A percentile compares a stretch with the other conserved stretches of the same genome.
Conservation (phyloP, 2,329 filamentous ascomycete species). For the Alternaria viburni region DNA sequence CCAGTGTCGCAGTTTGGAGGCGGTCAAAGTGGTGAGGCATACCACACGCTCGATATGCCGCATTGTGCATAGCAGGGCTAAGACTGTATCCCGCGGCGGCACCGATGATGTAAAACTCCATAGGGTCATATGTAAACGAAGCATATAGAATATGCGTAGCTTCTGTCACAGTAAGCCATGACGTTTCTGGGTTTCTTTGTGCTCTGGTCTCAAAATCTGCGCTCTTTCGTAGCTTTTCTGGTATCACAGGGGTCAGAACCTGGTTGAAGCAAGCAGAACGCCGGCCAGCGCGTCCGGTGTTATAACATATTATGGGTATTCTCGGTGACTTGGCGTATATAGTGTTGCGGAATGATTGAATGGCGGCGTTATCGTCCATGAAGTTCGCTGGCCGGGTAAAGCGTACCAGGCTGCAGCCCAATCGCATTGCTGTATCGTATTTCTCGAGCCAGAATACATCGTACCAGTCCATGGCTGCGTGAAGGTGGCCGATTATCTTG, state of each 20-base stretch:
- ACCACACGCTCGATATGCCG: conserved; percentile 69
- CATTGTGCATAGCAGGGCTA: conserved; percentile 78
- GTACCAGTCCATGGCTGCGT: conserved; percentile 61
- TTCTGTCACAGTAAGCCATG: conserved; percentile 65
- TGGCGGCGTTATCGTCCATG: conserved; percentile 67
- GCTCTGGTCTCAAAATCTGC: conserved; percentile 46
- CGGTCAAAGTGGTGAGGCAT: conserved; percentile 71
- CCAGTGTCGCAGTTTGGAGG: conserved; percentile 65
- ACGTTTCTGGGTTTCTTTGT: conserved; percentile 47
- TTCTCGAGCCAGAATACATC: conserved; percentile 61
- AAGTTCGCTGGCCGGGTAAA: conserved; percentile 64
- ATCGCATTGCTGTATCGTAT: conserved; percentile 63
- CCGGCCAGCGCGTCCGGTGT: conserved; percentile 66
- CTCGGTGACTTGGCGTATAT: conserved; percentile 54
- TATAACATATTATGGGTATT: conserved; percentile 67
- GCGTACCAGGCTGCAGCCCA: conserved; percentile 68
- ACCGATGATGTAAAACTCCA: conserved; percentile 77
- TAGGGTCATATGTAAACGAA: conserved; percentile 69
- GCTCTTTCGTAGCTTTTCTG: conserved; percentile 53
- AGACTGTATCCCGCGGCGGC: conserved; percentile 75
- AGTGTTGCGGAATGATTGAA: conserved; percentile 62
- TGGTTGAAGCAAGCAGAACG: conserved; percentile 71
- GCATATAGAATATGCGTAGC: conserved; percentile 70
- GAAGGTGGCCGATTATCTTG: conserved; percentile 66
- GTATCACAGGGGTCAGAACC: conserved; percentile 66